Percentiles rank a stretch among this genome's conserved stretches.
Conservation (phyloP, 768 basidiomycete species). For the Termitomyces sp. region DNA sequence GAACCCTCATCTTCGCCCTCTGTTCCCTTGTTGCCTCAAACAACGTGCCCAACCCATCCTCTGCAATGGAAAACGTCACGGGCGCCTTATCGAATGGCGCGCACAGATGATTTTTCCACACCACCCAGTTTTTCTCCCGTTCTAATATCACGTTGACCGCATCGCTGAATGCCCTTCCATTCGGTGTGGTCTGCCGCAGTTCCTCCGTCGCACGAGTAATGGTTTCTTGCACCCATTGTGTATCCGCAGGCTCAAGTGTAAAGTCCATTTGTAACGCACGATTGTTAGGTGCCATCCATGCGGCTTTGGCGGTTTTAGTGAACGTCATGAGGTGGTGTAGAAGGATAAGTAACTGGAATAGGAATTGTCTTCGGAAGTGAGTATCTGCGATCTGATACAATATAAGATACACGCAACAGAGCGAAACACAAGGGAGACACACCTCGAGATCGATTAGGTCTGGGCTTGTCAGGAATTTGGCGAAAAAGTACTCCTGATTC, state of each 20-base stretch:
- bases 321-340: constrained; percentile 71
- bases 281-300: constrained; percentile 61
- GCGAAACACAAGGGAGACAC: constrained; percentile 12
- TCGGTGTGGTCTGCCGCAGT: constrained; percentile 71
- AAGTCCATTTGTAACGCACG: constrained; percentile 83
- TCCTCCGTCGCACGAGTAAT: constrained; percentile 52
- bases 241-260: constrained; percentile 60
- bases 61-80: constrained; percentile 46
- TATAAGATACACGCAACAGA: background rate
- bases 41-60: constrained; percentile 42
- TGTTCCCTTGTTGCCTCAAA: constrained; percentile 54
- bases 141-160: constrained; percentile 69
- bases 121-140: constrained; percentile 86
- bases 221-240: constrained; percentile 75
- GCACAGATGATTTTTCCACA: constrained; percentile 85
- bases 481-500: constrained; percentile 75
- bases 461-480: constrained; percentile 87
- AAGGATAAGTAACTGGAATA: constrained; percentile 81
- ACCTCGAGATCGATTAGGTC: constrained; percentile 89
- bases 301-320: constrained; percentile 59
- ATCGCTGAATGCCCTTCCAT: constrained; percentile 71
- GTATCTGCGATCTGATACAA: constrained; percentile 74
- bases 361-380: constrained; percentile 88
- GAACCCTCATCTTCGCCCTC: constrained; percentile 51
- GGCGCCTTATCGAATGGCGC: constrained; percentile 73